Conservation (phyloP, 352 stramenopile genomes). For the Globisporangium paddicum region DNA sequence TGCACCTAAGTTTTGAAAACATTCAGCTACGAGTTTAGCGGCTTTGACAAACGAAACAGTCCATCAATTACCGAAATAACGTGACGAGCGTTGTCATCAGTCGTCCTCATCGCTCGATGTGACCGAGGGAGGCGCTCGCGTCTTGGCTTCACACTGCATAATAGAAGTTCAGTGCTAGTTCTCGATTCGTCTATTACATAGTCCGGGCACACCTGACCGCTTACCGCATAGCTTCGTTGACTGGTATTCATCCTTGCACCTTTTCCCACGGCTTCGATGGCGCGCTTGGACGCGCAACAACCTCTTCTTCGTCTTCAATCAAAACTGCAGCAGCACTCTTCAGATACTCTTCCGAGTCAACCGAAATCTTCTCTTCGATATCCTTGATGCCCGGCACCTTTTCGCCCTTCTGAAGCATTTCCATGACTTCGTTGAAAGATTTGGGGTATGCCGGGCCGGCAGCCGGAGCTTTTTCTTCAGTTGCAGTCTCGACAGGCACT, state of each 20-base stretch:
- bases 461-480: conserved; percentile 5
- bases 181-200: not conserved
- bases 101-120: too few relatives aligned
- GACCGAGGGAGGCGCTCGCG: too few relatives aligned
- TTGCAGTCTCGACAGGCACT: conserved; percentile 10
- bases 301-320: not conserved
- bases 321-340: not conserved
- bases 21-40: too few relatives aligned
- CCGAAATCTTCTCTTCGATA: conserved; percentile 68
- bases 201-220: not conserved
- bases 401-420: conserved; percentile 69
- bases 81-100: not conserved
- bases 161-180: not conserved
- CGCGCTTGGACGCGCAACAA: conserved; percentile 4
- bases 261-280: conserved; percentile 45
- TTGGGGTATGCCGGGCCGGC: conserved; percentile 48
- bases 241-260: conserved; percentile 16
- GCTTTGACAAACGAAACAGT: not conserved
- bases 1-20: too few relatives aligned
- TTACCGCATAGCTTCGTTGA: not conserved
- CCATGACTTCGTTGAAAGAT: conserved; percentile 73
- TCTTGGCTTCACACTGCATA: not conserved
- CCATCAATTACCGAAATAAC: not conserved
- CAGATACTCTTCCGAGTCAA: conserved; percentile 31
- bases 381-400: conserved; percentile 66